Evolutionary conservation across 2,329 filamentous ascomycete genomes (phyloP).

Genomic region (Epichloe elymi): DNA sequence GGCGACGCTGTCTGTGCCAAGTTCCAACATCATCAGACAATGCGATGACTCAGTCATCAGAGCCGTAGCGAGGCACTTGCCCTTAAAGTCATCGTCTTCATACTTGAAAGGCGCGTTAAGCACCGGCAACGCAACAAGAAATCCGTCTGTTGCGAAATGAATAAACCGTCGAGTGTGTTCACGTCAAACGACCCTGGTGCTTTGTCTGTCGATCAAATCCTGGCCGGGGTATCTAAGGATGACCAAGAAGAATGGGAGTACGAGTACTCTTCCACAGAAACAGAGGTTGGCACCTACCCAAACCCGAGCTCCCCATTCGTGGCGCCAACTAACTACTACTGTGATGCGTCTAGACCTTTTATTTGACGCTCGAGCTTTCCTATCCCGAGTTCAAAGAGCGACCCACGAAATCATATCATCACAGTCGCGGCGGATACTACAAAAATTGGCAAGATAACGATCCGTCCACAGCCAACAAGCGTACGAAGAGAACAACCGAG

Average conservation of each 20-base stretch:
- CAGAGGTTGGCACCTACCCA: constrained; percentile 30
- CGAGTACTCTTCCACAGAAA: constrained; percentile 51
- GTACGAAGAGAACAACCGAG: constrained; percentile 17
- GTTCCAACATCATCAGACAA: background rate
- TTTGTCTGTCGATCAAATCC: constrained; percentile 15
- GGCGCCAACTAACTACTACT: background rate
- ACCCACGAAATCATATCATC: constrained; percentile 24
- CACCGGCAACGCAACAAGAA: background rate
- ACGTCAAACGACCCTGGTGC: constrained; percentile 13
- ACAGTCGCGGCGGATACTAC: constrained; percentile 33
- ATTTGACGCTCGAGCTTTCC: constrained; percentile 50
- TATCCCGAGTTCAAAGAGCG: constrained; percentile 42
- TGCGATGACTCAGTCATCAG: background rate
- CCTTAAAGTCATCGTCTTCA: background rate
- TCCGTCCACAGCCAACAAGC: constrained; percentile 11
- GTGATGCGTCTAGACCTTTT: constrained; percentile 39
- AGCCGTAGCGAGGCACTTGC: background rate
- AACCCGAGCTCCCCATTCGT: background rate
- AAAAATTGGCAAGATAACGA: constrained; percentile 26
- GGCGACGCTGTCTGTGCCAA: too few species aligned
- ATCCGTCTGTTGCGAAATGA: background rate
- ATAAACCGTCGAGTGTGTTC: constrained; percentile 1
- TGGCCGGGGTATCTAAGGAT: constrained; percentile 16
- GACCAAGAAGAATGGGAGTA: constrained; percentile 54
- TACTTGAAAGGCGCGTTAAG: background rate